Conservation (phyloP, 352 stramenopile species). For the Globisporangium rhizosaccharum region DNA sequence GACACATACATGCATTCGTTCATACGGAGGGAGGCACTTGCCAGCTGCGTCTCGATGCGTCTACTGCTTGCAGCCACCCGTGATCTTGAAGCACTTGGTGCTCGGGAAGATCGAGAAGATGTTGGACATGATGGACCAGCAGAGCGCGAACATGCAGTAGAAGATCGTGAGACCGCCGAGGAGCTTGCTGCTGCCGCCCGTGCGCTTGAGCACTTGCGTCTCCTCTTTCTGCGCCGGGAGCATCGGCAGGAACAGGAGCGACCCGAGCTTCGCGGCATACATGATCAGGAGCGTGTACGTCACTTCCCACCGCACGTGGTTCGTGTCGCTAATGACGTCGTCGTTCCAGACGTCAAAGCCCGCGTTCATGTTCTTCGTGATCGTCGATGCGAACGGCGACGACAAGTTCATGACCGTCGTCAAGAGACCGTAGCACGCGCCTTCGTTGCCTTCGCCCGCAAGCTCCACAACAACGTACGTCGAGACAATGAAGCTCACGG, state of each 20-base stretch:
- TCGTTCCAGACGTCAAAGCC: slow-evolving; percentile 15
- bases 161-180: slow-evolving; percentile 28
- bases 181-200: slow-evolving; percentile 28
- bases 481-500: slow-evolving; percentile 12
- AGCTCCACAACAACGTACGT: slow-evolving; percentile 19
- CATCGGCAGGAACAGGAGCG: slow-evolving; percentile 30
- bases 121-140: slow-evolving; percentile 8
- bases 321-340: slow-evolving; percentile 15
- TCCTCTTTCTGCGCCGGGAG: slow-evolving; percentile 36
- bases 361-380: slow-evolving; percentile 13
- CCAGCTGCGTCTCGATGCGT: background rate
- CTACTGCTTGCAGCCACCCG: slow-evolving; percentile 18
- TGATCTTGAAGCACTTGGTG: slow-evolving; percentile 20
- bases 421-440: slow-evolving; percentile 11
- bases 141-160: slow-evolving; percentile 19
- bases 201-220: slow-evolving; percentile 16
- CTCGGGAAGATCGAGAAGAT: slow-evolving; percentile 17
- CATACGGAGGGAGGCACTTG: no score
- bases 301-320: slow-evolving; percentile 10
- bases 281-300: slow-evolving; percentile 22
- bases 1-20: no score
- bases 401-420: slow-evolving; percentile 16
- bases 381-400: slow-evolving; percentile 9
- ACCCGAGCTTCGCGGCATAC: slow-evolving; percentile 22
- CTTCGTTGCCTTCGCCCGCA: slow-evolving; percentile 19